A percentile compares a stretch with the other conserved stretches of the same genome.
phyloP scores from a whole-genome alignment of 768 basidiomycete genomes.

The Mycena belliarum region DNA sequence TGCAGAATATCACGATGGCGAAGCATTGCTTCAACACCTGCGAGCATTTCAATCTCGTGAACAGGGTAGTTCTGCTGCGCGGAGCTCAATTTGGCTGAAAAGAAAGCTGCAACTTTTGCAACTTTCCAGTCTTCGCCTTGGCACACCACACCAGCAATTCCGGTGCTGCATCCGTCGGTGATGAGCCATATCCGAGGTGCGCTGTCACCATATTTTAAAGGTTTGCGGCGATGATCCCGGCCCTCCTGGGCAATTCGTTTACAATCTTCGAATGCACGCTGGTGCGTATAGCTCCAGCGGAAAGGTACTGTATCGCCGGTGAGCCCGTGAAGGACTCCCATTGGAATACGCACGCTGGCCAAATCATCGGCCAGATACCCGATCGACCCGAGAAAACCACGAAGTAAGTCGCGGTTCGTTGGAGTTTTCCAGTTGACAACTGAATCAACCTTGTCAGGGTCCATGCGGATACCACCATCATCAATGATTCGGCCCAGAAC shows the following conservation, averaged over 20 bases:
- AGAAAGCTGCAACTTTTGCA: neutral
- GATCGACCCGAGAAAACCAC: neutral
- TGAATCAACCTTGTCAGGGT: neutral
- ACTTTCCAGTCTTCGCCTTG: neutral
- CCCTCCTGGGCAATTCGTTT: neutral
- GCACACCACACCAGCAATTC: neutral
- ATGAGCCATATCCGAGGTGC: neutral
- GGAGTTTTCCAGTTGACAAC: neutral
- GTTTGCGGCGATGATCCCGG: neutral
- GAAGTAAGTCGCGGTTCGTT: neutral
- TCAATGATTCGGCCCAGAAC: neutral
- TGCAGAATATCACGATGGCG: neutral
- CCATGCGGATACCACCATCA: conserved; percentile 19
- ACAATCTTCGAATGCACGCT: neutral
- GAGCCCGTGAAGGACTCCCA: neutral
- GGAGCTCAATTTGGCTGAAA: neutral
- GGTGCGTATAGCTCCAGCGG: neutral
- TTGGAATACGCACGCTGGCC: neutral
- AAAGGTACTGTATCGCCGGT: neutral
- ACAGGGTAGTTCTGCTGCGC: neutral
- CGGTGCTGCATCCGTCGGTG: neutral
- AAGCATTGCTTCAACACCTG: neutral
- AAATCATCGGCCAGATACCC: neutral
- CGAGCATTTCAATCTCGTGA: neutral
- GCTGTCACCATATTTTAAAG: neutral